phyloP scores from a whole-genome alignment of 805 yeast species.

The Schwanniomyces vanrijiae region DNA sequence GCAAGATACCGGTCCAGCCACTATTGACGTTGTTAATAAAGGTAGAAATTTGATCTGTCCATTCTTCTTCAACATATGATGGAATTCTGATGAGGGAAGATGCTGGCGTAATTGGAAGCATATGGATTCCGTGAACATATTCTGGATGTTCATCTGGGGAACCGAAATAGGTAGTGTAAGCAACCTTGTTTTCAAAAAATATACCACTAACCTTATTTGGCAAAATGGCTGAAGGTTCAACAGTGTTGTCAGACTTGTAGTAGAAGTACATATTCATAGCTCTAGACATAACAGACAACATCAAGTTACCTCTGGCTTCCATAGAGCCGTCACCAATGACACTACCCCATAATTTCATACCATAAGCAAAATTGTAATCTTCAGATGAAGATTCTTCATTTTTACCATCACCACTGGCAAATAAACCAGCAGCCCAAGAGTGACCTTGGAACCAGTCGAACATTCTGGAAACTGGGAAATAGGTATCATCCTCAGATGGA shows the following conservation, averaged over 20 bases:
- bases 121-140: constrained; percentile 77
- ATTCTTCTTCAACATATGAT: constrained; percentile 58
- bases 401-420: constrained; percentile 69
- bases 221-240: constrained; percentile 53
- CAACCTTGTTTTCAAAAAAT: constrained; percentile 67
- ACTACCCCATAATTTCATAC: constrained; percentile 66
- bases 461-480: constrained; percentile 69
- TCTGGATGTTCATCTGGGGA: constrained; percentile 38
- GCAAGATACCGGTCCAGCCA: constrained; percentile 76
- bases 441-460: constrained; percentile 80
- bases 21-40: constrained; percentile 49
- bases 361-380: constrained; percentile 71
- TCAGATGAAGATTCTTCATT: constrained; percentile 76
- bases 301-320: constrained; percentile 57
- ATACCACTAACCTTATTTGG: constrained; percentile 73
- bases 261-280: constrained; percentile 58
- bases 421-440: constrained; percentile 76
- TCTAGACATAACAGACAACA: constrained; percentile 57
- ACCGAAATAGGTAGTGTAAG: constrained; percentile 75
- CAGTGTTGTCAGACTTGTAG: constrained; percentile 48
- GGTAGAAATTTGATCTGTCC: constrained; percentile 49
- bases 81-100: constrained; percentile 60
- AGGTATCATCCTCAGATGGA: constrained; percentile 53
- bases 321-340: constrained; percentile 57
- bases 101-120: constrained; percentile 72